Percentiles rank a stretch among this genome's conserved stretches.
These are phyloP conservation scores for Rhamnella rubrinervis DNA, from an alignment of 331 rosid species.

Conservation along the genomic window DNA sequence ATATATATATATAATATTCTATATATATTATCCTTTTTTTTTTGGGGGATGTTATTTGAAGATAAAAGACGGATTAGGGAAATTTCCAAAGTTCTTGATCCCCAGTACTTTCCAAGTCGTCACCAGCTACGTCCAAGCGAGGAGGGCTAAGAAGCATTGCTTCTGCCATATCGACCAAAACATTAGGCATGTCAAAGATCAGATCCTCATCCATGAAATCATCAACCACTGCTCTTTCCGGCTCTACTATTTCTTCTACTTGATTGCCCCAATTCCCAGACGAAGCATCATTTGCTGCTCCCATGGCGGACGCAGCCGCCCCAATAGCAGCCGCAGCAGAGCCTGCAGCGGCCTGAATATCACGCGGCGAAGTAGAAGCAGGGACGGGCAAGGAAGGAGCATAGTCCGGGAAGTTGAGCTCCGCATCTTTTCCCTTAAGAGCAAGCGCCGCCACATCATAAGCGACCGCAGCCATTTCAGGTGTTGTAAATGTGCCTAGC, in stretches of 20 bases:
- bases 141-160: constrained; percentile 97
- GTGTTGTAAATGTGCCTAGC: constrained; percentile 85
- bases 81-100: constrained; percentile 71
- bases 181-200: constrained; percentile 85
- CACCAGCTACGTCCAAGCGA: constrained; percentile 49
- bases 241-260: constrained; percentile 1
- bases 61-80: constrained; percentile 27
- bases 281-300: constrained; percentile 29
- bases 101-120: constrained; percentile 31
- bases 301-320: constrained; percentile 48
- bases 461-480: constrained; percentile 94
- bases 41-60: background rate
- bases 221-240: constrained; percentile 5
- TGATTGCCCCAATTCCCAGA: background rate
- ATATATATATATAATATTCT: background rate
- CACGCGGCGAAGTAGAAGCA: constrained; percentile 64
- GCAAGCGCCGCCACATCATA: constrained; percentile 93
- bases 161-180: constrained; percentile 78
- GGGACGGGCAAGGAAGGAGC: constrained; percentile 76
- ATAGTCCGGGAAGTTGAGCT: constrained; percentile 82
- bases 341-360: constrained; percentile 79
- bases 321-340: constrained; percentile 73
- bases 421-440: constrained; percentile 67
- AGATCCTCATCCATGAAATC: constrained; percentile 83
- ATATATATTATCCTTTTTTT: background rate